phyloP scores from a whole-genome alignment of 23 red algal species.

The Gracilaria gracilis region DNA sequence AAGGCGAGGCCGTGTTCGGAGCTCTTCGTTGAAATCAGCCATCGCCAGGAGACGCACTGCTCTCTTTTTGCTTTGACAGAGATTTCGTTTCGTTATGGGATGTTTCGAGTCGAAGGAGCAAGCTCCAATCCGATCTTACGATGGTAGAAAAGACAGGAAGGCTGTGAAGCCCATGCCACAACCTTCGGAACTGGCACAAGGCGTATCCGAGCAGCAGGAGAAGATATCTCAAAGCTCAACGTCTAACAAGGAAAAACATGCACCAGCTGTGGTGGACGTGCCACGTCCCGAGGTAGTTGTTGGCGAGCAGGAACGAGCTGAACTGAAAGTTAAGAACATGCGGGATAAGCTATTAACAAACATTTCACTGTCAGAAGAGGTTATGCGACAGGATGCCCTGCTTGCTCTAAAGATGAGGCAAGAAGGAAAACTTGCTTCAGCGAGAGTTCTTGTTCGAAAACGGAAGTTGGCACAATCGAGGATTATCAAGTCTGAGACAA shows the following conservation, averaged over 20 bases:
- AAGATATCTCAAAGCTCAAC: background rate
- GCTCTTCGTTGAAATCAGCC: background rate
- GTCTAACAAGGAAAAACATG: background rate
- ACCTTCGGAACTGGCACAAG: background rate
- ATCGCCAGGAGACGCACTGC: too few relatives aligned
- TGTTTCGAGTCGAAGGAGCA: constrained; percentile 25
- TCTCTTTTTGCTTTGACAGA: too few relatives aligned
- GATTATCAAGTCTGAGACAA: background rate
- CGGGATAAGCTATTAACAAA: constrained; percentile 37
- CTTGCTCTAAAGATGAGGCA: constrained; percentile 22
- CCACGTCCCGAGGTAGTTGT: constrained; percentile 30
- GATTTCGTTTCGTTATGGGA: background rate
- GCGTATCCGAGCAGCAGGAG: background rate
- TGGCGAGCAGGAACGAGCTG: constrained; percentile 43
- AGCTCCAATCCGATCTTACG: background rate
- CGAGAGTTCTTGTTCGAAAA: constrained; percentile 37
- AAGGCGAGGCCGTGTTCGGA: too few relatives aligned
- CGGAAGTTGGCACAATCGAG: background rate
- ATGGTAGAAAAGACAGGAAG: background rate
- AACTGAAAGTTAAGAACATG: constrained; percentile 53
- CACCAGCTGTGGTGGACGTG: background rate
- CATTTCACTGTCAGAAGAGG: constrained; percentile 33
- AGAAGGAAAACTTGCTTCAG: constrained; percentile 22
- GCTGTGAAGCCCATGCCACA: background rate
- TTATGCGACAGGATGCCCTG: constrained; percentile 29